Evolutionary conservation across 2,329 filamentous ascomycete species (phyloP).

Genomic region (Scopulariopsis brevicaulis): DNA sequence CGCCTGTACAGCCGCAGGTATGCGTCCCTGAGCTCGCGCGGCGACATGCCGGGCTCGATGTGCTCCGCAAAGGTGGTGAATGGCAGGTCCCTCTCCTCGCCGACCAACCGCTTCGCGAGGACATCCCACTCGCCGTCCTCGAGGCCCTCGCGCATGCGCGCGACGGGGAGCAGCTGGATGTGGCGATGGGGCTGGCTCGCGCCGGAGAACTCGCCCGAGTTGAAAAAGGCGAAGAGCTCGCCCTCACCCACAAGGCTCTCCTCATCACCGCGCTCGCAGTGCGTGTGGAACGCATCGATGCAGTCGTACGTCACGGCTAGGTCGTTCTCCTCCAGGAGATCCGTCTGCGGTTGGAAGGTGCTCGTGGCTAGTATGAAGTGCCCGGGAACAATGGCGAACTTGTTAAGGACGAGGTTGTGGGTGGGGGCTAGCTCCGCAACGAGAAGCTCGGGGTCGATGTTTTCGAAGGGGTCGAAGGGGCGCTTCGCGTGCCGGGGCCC

Average conservation of each 20-base stretch:
- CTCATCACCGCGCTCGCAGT: not conserved
- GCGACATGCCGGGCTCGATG: slow-evolving; percentile 20
- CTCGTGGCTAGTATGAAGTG: slow-evolving; percentile 63
- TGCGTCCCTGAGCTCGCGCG: slow-evolving; percentile 22
- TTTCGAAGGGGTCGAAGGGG: slow-evolving; percentile 51
- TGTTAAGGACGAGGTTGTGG: slow-evolving; percentile 62
- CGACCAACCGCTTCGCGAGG: slow-evolving; percentile 28
- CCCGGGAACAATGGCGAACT: slow-evolving; percentile 58
- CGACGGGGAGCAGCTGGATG: slow-evolving; percentile 58
- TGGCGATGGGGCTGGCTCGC: slow-evolving; percentile 64
- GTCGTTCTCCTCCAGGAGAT: slow-evolving; percentile 49
- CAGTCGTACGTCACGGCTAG: slow-evolving; percentile 51
- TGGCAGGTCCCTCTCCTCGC: slow-evolving; percentile 17
- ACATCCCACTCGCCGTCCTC: slow-evolving; percentile 30
- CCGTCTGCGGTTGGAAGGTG: slow-evolving; percentile 51
- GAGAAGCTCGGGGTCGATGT: slow-evolving; percentile 38
- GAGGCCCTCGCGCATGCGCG: slow-evolving; percentile 47
- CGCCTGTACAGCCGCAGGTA: slow-evolving; percentile 37
- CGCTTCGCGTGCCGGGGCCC: slow-evolving; percentile 19
- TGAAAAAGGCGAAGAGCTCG: slow-evolving; percentile 57
- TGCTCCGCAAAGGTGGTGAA: slow-evolving; percentile 31
- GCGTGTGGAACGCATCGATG: slow-evolving; percentile 38
- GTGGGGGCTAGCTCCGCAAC: slow-evolving; percentile 33
- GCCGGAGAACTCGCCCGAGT: slow-evolving; percentile 56
- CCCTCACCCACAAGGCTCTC: slow-evolving; percentile 7